A percentile compares a stretch with the other conserved stretches of the same genome.
Conservation (phyloP, 176 grass and related monocot species). For the Oryza rufipogon region DNA sequence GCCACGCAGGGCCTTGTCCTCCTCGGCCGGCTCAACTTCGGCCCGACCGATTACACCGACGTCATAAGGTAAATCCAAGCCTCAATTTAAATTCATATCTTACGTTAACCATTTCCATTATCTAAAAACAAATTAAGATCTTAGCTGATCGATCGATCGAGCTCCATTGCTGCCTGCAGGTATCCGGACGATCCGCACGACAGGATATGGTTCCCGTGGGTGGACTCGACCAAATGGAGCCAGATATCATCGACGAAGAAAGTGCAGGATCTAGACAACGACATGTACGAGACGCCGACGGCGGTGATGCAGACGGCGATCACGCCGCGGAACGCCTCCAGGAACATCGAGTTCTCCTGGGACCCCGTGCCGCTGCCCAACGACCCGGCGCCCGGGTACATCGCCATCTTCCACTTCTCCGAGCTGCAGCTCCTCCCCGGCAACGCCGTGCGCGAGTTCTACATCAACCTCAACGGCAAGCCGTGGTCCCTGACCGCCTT, state of each 20-base stretch:
- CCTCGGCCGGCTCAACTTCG: conserved; percentile 31
- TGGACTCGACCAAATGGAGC: not conserved
- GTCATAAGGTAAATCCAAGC: conserved; percentile 37
- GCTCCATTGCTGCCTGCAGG: conserved; percentile 14
- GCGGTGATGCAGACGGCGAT: conserved; percentile 60
- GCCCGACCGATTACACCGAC: not conserved
- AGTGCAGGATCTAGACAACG: not conserved
- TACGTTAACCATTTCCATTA: not conserved
- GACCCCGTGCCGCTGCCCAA: not conserved
- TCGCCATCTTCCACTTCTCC: conserved; percentile 25
- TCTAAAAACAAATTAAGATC: too few species aligned
- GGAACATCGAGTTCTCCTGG: conserved; percentile 30
- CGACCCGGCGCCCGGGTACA: not conserved
- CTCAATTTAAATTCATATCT: not conserved
- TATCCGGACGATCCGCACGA: conserved; percentile 55
- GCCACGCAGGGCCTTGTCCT: conserved; percentile 39
- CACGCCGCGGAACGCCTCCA: conserved; percentile 42
- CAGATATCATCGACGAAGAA: conserved; percentile 21
- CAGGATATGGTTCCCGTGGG: conserved; percentile 26
- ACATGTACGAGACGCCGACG: conserved; percentile 18
- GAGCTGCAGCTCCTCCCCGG: conserved; percentile 41
- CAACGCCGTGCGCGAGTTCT: conserved; percentile 38
- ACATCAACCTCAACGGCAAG: conserved; percentile 23
- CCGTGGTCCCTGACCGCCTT: not conserved
- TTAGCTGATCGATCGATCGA: not conserved